Base-by-base conservation (phyloP, 345 rosid genomes). In the Punica granatum region DNA sequence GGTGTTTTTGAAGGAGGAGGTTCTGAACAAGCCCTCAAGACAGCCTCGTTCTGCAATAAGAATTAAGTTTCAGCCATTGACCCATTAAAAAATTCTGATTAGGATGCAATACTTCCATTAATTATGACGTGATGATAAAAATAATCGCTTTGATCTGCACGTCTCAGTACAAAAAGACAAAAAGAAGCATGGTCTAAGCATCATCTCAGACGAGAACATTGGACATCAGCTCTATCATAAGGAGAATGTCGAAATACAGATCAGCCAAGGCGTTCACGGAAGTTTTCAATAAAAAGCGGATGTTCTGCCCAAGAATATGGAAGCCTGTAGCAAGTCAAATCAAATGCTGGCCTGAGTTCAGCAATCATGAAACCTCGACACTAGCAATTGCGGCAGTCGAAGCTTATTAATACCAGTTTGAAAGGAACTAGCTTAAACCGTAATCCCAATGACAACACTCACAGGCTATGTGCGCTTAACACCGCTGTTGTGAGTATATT, bases 21-120 rank as follows among this genome's bases (percentile, higher is more conserved):
- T 60, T 79, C 84, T 44, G 79, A 74, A 69, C 91, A 86, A 35
- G 83, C 88, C 79, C 75, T 80, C 66, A 86, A 69, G 72, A 88
- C 88, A 67, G 91, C 91, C 70, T 88, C 94, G 48, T 86, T 88
- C 91, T 88, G 83, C 82, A 77, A 59, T 46, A 73, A 64, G 35
- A 51, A 53, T 32, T 26, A 64, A 36, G 48, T 70, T 41, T 19
- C 28, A 46, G 28, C 26, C 58, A 8, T 23, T 7, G 21, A 48
- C 10, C n/a, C 19, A 16, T 36, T 48, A 1, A 26, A 34, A 62
- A 46, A 21, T 36, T 2, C 5, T 13, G 8, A 23, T n/a, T 14
- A 23, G 9, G 31, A 7, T 1, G 26, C 48, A 25, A 60, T 25
- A 34, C 44, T 54, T 39, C 63, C 32, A 48, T 1, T 23, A 14